Evolutionary conservation across 2,329 filamentous ascomycete genomes (phyloP).

Genomic region (Diaporthe destruens): DNA sequence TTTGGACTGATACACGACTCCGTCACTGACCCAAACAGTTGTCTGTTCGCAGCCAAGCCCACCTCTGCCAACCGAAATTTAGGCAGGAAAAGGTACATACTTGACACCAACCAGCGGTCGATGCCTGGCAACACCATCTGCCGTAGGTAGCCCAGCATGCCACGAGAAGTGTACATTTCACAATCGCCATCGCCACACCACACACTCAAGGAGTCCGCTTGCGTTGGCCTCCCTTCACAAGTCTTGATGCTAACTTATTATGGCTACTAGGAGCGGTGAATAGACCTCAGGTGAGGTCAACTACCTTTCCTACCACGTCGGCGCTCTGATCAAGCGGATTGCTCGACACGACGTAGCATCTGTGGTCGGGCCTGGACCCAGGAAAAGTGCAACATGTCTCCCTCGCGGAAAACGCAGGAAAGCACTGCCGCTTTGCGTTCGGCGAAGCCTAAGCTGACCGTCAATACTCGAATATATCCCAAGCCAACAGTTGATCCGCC

Average conservation of each 20-base stretch:
- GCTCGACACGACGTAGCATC: background rate
- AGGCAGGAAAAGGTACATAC: background rate
- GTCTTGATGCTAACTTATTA: background rate
- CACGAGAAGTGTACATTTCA: background rate
- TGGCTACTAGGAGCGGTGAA: background rate
- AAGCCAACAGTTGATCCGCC: background rate
- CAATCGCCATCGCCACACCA: background rate
- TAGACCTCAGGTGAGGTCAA: background rate
- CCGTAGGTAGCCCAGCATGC: background rate
- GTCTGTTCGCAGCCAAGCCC: background rate
- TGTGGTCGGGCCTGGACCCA: background rate
- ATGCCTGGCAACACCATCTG: background rate
- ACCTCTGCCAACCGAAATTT: background rate
- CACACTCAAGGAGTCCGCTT: background rate
- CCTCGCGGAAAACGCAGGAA: background rate
- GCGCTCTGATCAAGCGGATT: background rate
- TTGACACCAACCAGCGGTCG: background rate
- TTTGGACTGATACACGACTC: background rate
- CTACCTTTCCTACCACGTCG: background rate
- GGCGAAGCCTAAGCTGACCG: slow-evolving; percentile 31
- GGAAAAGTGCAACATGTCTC: slow-evolving; percentile 14
- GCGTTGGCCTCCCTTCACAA: background rate
- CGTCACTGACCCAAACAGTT: background rate
- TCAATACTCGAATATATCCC: slow-evolving; percentile 29
- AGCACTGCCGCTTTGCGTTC: background rate